Conservation (phyloP, 441 rosid species). For the Viola pubescens region DNA sequence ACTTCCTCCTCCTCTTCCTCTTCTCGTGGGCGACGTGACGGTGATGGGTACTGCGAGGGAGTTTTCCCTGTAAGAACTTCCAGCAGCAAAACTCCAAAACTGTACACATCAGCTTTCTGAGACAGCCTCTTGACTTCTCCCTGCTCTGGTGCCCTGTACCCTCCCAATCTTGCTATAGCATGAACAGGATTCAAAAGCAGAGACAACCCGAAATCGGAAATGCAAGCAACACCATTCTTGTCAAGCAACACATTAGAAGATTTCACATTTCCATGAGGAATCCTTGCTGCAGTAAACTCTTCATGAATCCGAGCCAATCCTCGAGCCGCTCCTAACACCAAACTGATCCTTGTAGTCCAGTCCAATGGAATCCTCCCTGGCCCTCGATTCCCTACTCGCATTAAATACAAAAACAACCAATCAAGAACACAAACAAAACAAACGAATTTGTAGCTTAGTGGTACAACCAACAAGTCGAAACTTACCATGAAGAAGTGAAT, state of each 20-base stretch:
- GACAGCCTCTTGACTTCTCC: slow-evolving; percentile 69
- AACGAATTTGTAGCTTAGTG: neutral
- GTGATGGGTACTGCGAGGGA: slow-evolving; percentile 62
- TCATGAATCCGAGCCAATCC: slow-evolving; percentile 80
- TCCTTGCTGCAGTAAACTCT: slow-evolving; percentile 45
- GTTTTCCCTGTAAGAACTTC: slow-evolving; percentile 91
- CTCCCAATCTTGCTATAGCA: slow-evolving; percentile 75
- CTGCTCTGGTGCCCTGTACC: slow-evolving; percentile 90
- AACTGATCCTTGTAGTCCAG: slow-evolving; percentile 90
- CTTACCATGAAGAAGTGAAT: slow-evolving; percentile 81
- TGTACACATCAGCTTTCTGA: slow-evolving; percentile 77
- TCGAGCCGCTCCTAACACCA: slow-evolving; percentile 80
- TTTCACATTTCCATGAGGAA: slow-evolving; percentile 85
- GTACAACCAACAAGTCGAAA: neutral
- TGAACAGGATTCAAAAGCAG: slow-evolving; percentile 80
- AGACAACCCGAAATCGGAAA: slow-evolving; percentile 82
- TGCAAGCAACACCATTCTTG: slow-evolving; percentile 76
- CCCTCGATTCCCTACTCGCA: slow-evolving; percentile 57
- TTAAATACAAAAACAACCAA: neutral
- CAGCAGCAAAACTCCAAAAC: slow-evolving; percentile 70
- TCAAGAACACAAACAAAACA: neutral
- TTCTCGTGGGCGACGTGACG: slow-evolving; percentile 33
- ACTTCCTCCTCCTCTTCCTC: slow-evolving; percentile 58
- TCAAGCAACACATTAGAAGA: slow-evolving; percentile 79
- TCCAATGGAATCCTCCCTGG: slow-evolving; percentile 91